These are phyloP conservation scores for Torulaspora gathmanii DNA, from an alignment of 805 yeast species.

Conservation along the genomic window DNA sequence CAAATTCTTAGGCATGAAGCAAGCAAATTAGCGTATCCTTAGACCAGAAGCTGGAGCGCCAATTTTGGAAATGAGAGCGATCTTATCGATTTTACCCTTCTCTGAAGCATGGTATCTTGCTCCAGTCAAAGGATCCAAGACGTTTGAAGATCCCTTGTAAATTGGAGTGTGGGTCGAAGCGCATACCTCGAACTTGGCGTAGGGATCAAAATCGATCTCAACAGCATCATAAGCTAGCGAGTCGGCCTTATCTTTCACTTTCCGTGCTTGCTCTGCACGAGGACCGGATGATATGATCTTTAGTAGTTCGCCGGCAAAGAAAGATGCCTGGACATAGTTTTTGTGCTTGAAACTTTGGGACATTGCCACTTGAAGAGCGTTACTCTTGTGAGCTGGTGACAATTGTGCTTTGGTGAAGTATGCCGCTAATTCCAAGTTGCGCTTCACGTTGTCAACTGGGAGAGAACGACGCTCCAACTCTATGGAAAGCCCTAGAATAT, in stretches of 20 bases:
- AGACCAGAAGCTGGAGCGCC: slow-evolving; percentile 94
- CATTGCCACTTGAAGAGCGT: slow-evolving; percentile 94
- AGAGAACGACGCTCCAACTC: slow-evolving; percentile 84
- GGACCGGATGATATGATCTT: slow-evolving; percentile 65
- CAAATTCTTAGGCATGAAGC: background rate
- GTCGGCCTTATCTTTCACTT: slow-evolving; percentile 77
- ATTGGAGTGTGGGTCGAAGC: slow-evolving; percentile 85
- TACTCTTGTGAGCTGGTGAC: slow-evolving; percentile 75
- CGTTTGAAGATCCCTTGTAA: slow-evolving; percentile 65
- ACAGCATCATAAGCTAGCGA: slow-evolving; percentile 77
- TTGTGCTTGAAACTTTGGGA: slow-evolving; percentile 83
- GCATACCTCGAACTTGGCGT: slow-evolving; percentile 86
- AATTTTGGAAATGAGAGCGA: slow-evolving; percentile 70
- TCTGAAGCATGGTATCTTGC: slow-evolving; percentile 75
- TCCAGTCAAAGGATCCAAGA: slow-evolving; percentile 79
- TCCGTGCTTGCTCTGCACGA: slow-evolving; percentile 83
- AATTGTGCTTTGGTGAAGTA: slow-evolving; percentile 85
- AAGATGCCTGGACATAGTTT: slow-evolving; percentile 82
- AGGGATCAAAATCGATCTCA: slow-evolving; percentile 88
- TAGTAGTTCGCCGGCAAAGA: slow-evolving; percentile 81
- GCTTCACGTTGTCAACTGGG: slow-evolving; percentile 64
- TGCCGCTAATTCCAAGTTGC: slow-evolving; percentile 92
- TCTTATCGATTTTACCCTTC: slow-evolving; percentile 72
- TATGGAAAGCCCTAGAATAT: slow-evolving; percentile 85
- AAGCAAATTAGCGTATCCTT: slow-evolving; percentile 40